These are phyloP conservation scores for Brassica nigra DNA, from an alignment of 345 rosid species.

Conservation along the genomic window DNA sequence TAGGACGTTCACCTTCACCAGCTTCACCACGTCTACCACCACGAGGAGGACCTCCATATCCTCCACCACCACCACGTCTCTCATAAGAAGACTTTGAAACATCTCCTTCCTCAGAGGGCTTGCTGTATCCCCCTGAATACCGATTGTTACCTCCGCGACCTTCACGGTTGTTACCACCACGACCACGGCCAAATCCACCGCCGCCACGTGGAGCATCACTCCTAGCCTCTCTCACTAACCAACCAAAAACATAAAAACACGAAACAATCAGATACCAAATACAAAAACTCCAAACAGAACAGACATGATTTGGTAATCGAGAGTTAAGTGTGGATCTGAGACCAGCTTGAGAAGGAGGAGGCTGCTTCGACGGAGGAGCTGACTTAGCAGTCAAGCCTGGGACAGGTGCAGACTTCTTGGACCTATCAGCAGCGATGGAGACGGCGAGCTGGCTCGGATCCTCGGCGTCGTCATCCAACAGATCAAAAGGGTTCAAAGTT, in stretches of 20 bases:
- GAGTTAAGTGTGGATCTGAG: slow-evolving; percentile 29
- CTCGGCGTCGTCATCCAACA: slow-evolving; percentile 80
- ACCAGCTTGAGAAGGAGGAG: slow-evolving; percentile 87
- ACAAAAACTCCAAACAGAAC: neutral
- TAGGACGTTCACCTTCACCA: slow-evolving; percentile 70
- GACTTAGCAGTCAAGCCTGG: slow-evolving; percentile 52
- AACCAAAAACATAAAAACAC: slow-evolving; percentile 5
- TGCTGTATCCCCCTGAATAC: slow-evolving; percentile 56
- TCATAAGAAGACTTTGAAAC: slow-evolving; percentile 50
- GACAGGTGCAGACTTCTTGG: slow-evolving; percentile 54
- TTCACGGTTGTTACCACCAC: slow-evolving; percentile 66
- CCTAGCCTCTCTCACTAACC: slow-evolving; percentile 73
- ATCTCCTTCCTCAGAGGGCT: slow-evolving; percentile 71
- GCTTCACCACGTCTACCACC: slow-evolving; percentile 80
- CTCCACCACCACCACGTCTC: slow-evolving; percentile 48
- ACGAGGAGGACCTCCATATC: slow-evolving; percentile 45
- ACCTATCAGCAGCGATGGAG: slow-evolving; percentile 58
- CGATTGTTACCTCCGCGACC: slow-evolving; percentile 54
- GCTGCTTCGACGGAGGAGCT: slow-evolving; percentile 77
- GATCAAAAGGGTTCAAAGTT: slow-evolving; percentile 83
- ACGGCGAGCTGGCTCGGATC: slow-evolving; percentile 67
- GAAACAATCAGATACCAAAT: slow-evolving; percentile 20
- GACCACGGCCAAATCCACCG: slow-evolving; percentile 57
- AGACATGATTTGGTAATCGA: neutral
- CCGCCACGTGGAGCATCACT: slow-evolving; percentile 71